Base-by-base conservation (phyloP, 148 eudicot species). In the Polygonum aviculare region DNA sequence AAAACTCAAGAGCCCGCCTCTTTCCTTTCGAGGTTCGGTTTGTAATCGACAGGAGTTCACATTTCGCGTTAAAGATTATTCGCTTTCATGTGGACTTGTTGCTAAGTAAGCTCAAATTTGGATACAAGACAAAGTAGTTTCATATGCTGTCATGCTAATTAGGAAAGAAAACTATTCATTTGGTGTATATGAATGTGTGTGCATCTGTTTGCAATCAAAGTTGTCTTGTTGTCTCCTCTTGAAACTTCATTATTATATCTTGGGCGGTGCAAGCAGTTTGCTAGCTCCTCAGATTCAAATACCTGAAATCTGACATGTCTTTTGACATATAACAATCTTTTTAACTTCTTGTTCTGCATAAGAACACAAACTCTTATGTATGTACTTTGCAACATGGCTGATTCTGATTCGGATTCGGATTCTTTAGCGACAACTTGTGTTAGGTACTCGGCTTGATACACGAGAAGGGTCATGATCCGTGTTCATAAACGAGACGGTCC, bases 231-330 rank as follows among this genome's bases (percentile, higher is more conserved):
- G 71, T 65, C 70, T 63, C 41, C 71, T 62, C 31, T 26, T 26
- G 31, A 26, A 26, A 26, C 31, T 35, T 65, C 8, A 65, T 65
- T 65, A 65, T 12, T 12, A 65, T 65, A 15, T 35, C 15, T 15
- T 33, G 44, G 71, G 44, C 19, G 71, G 71, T 65, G 71, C 40
- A 35, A 26, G 31, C 31, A 26, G 31, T n/a, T 35, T 33, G 8
- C 36, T 14, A 12, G 71, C n/a, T 33, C 40, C 14, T 65, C 15
- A 65, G 71, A 36, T 65, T 65, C 71, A 65, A 65, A 65, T 65
- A 65, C 71, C 40, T 65, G 70, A 65, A 65, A 33, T 65, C 71
- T 65, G 71, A 65, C 71, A 33, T 35, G 41, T 14, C 15, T 35
- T 35, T 35, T 59, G 33, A 14, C 67, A 59, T 59, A 9, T 22